A percentile compares a stretch with the other conserved stretches of the same genome.
Conservation (phyloP, 2,329 filamentous ascomycete genomes). For the Tolypocladium ophioglossoides region DNA sequence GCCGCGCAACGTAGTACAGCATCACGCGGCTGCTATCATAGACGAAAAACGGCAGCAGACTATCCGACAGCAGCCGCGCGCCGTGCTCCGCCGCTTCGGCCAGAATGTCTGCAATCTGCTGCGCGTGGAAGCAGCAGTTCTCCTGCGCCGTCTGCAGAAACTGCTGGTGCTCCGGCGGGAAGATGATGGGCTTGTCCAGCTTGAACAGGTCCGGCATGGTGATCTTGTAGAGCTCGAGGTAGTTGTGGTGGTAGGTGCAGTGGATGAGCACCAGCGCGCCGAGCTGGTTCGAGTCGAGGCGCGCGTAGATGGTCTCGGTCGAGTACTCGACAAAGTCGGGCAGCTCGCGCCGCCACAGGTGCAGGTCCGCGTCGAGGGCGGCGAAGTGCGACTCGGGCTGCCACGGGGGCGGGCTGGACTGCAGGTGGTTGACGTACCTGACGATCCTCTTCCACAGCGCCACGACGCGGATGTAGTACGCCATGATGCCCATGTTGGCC, state of each 20-base stretch:
- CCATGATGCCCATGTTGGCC: slow-evolving; percentile 33
- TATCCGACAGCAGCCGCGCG: slow-evolving; percentile 29
- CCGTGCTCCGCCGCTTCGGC: slow-evolving; percentile 30
- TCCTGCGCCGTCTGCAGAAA: slow-evolving; percentile 25
- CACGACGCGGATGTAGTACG: slow-evolving; percentile 30
- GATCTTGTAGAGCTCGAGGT: slow-evolving; percentile 34
- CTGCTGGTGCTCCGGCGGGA: slow-evolving; percentile 25
- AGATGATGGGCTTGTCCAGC: slow-evolving; percentile 27
- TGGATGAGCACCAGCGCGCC: slow-evolving; percentile 33
- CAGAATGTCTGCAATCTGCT: slow-evolving; percentile 25
- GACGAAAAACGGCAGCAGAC: slow-evolving; percentile 32
- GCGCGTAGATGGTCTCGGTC: slow-evolving; percentile 32
- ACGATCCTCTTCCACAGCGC: slow-evolving; percentile 30
- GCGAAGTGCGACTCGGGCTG: slow-evolving; percentile 31
- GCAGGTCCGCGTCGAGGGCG: slow-evolving; percentile 27
- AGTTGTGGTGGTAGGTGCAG: slow-evolving; percentile 35
- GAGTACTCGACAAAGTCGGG: slow-evolving; percentile 33
- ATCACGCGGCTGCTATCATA: slow-evolving; percentile 37
- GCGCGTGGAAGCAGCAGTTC: slow-evolving; percentile 27
- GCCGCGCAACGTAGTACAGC: slow-evolving; percentile 34
- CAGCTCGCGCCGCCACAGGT: slow-evolving; percentile 28
- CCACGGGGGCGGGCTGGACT: slow-evolving; percentile 29
- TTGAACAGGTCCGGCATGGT: slow-evolving; percentile 34
- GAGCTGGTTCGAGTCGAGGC: slow-evolving; percentile 34
- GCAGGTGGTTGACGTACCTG: slow-evolving; percentile 30